phyloP scores from a whole-genome alignment of 2,329 filamentous ascomycete species.

The Alternaria dauci region DNA sequence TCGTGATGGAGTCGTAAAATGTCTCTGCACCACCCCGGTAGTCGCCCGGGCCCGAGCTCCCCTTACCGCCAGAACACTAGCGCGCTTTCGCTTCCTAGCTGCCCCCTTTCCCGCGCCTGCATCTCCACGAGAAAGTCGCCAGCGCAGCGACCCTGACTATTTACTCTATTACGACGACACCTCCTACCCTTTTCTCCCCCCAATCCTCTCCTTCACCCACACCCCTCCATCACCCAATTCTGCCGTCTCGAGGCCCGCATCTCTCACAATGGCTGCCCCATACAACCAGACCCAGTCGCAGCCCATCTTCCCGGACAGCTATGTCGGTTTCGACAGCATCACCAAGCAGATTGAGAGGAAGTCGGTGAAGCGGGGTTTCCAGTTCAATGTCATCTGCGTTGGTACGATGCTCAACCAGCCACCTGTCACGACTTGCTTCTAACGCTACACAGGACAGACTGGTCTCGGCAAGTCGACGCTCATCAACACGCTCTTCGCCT shows the following conservation, averaged over 20 bases:
- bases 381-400: conserved; percentile 99
- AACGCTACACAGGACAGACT: conserved; percentile 77
- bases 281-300: conserved; percentile 66
- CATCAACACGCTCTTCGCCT: conserved; percentile 99
- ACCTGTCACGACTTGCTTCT: conserved; percentile 1
- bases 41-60: conserved; percentile 23
- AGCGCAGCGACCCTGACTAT: conserved; percentile 46
- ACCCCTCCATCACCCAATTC: conserved; percentile 17
- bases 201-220: conserved; percentile 12
- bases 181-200: conserved; percentile 21
- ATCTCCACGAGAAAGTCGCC: conserved; percentile 49
- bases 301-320: conserved; percentile 86
- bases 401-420: conserved; percentile 66
- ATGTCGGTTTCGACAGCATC: conserved; percentile 99
- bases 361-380: conserved; percentile 98
- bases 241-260: conserved; percentile 34
- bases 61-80: conserved; percentile 41
- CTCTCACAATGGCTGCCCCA: conserved; percentile 67
- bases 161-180: conserved; percentile 34
- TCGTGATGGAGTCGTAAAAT: conserved; percentile 41
- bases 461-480: conserved; percentile 98
- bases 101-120: conserved; percentile 52
- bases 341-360: conserved; percentile 99
- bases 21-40: conserved; percentile 28
- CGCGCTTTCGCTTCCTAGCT: conserved; percentile 50